These are phyloP conservation scores for Tritrichomonas foetus DNA, from an alignment of 208 protist genomes.

Conservation along the genomic window DNA sequence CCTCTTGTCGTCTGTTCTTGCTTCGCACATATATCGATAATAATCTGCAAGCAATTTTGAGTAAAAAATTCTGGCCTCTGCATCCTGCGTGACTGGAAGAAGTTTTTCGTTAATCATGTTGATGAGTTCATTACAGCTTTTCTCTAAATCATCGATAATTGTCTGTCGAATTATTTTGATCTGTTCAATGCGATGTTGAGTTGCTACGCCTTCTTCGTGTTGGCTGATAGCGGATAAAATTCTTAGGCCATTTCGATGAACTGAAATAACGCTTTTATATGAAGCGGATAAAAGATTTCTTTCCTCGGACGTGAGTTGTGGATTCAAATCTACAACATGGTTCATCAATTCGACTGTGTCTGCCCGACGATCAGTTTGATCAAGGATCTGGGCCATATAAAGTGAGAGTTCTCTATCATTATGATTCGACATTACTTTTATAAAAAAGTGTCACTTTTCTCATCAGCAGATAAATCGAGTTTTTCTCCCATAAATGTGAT, in stretches of 20 bases:
- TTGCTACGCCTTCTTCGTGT: conserved; percentile 69
- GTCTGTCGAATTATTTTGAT: neutral
- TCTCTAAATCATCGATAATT: conserved; percentile 43
- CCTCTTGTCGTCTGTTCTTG: conserved; percentile 48
- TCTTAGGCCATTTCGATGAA: conserved; percentile 91
- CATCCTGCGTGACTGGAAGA: conserved; percentile 66
- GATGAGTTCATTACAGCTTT: conserved; percentile 71
- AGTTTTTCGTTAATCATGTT: conserved; percentile 82
- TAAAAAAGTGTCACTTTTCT: too few species aligned
- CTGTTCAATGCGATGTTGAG: conserved; percentile 47
- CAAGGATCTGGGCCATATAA: neutral
- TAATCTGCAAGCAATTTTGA: conserved; percentile 74
- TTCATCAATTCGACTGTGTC: neutral
- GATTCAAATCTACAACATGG: neutral
- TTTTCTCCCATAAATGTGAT: too few species aligned
- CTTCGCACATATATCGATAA: conserved; percentile 74
- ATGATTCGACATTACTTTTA: too few species aligned
- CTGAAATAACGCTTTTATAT: conserved; percentile 99
- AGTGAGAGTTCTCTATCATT: neutral
- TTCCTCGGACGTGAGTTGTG: conserved; percentile 81
- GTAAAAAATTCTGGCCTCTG: conserved; percentile 71
- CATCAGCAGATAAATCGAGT: too few species aligned
- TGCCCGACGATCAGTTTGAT: neutral
- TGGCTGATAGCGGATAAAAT: conserved; percentile 58
- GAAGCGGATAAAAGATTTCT: conserved; percentile 98